Conservation (phyloP, 2,329 filamentous ascomycete genomes). For the Exophiala sideris region DNA sequence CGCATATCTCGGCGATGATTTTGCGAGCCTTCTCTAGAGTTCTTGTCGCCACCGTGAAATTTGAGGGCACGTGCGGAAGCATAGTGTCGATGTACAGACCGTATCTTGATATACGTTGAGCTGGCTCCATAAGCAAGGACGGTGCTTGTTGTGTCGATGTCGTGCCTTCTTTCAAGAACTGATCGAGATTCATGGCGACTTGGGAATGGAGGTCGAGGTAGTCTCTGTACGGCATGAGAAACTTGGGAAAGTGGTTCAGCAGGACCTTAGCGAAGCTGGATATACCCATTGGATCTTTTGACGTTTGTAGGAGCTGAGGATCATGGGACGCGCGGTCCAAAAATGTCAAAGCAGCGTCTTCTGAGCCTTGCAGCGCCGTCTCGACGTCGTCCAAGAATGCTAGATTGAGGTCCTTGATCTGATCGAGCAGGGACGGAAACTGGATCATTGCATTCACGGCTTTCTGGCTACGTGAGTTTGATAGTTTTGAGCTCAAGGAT, state of each 20-base stretch:
- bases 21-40: conserved; percentile 87
- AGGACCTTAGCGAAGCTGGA: conserved; percentile 75
- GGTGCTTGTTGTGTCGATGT: conserved; percentile 83
- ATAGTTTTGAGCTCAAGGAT: conserved; percentile 66
- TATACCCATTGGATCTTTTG: conserved; percentile 74
- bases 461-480: conserved; percentile 25
- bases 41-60: conserved; percentile 25
- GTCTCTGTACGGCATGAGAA: conserved; percentile 84
- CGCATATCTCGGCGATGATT: conserved; percentile 94
- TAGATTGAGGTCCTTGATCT: conserved; percentile 77
- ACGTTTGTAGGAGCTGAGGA: conserved; percentile 46
- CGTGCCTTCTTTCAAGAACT: conserved; percentile 66
- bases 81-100: conserved; percentile 97
- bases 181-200: conserved; percentile 76
- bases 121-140: conserved; percentile 91
- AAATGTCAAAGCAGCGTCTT: conserved; percentile 72
- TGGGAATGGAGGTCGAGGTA: conserved; percentile 89
- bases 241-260: conserved; percentile 88
- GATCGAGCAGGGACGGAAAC: conserved; percentile 76
- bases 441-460: conserved; percentile 29
- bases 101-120: conserved; percentile 90
- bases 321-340: conserved; percentile 35
- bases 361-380: conserved; percentile 74
- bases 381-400: conserved; percentile 75
- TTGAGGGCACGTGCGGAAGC: conserved; percentile 28